Percentiles rank a stretch among this genome's conserved stretches.
phyloP scores from a whole-genome alignment of 495 filamentous ascomycete genomes.

The Neurospora sp. region DNA sequence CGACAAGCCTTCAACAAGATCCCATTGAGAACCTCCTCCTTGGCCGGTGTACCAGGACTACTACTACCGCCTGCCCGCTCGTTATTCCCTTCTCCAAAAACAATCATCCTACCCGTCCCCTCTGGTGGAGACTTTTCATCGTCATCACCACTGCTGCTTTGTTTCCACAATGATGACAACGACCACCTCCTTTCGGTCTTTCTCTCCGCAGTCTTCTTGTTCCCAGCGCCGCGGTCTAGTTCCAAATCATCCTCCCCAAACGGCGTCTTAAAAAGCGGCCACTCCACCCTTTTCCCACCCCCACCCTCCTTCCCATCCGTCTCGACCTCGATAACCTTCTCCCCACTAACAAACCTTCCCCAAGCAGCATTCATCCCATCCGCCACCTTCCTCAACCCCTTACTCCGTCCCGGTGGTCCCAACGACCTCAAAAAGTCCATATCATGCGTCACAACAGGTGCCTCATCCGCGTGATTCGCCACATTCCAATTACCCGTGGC shows the following conservation, averaged over 20 bases:
- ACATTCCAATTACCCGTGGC: slow-evolving; percentile 36
- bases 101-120: slow-evolving; percentile 26
- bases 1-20: slow-evolving; percentile 40
- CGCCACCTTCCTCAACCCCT: slow-evolving; percentile 35
- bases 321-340: slow-evolving; percentile 39
- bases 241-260: slow-evolving; percentile 1
- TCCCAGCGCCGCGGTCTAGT: not conserved
- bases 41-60: slow-evolving; percentile 31
- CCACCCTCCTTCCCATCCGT: slow-evolving; percentile 11
- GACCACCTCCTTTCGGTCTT: slow-evolving; percentile 4
- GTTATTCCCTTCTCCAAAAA: slow-evolving; percentile 56
- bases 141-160: not conserved
- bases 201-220: not conserved
- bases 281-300: slow-evolving; percentile 7
- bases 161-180: not conserved
- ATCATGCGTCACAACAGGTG: slow-evolving; percentile 46
- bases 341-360: slow-evolving; percentile 41
- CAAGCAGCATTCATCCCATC: slow-evolving; percentile 46
- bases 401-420: not conserved
- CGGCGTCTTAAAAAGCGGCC: slow-evolving; percentile 24
- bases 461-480: slow-evolving; percentile 53
- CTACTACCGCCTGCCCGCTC: slow-evolving; percentile 37
- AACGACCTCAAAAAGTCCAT: slow-evolving; percentile 19
- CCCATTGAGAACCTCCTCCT: slow-evolving; percentile 29
- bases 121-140: not conserved